Evolutionary conservation across 805 yeast genomes (phyloP).

Genomic region (Suhomyces sp.): DNA sequence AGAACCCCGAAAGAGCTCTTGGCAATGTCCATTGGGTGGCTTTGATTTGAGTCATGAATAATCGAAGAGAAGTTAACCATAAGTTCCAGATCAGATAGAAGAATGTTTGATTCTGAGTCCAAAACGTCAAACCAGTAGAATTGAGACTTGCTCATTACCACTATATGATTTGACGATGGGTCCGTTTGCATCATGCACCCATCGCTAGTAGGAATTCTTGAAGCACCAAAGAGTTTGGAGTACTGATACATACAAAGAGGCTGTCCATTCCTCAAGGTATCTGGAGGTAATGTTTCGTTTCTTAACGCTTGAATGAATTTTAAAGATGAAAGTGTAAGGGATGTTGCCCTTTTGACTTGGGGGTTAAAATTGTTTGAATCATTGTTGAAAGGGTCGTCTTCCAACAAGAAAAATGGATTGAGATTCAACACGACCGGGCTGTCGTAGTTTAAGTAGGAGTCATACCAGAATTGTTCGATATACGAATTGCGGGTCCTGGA

Average conservation of each 20-base stretch:
- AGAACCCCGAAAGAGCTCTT: constrained; percentile 82
- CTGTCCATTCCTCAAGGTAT: constrained; percentile 55
- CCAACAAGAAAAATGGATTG: constrained; percentile 85
- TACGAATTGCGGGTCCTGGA: constrained; percentile 67
- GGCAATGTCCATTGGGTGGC: constrained; percentile 57
- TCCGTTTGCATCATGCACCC: constrained; percentile 89
- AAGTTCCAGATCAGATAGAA: constrained; percentile 72
- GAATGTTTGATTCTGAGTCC: constrained; percentile 66
- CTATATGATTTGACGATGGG: constrained; percentile 69
- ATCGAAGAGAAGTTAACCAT: constrained; percentile 73
- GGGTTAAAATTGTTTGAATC: constrained; percentile 37
- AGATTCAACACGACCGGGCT: constrained; percentile 88
- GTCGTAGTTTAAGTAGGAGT: constrained; percentile 82
- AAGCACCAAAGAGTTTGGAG: constrained; percentile 79
- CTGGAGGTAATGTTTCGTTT: constrained; percentile 70
- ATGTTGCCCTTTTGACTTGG: constrained; percentile 79
- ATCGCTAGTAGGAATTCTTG: constrained; percentile 74
- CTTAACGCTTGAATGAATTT: constrained; percentile 79
- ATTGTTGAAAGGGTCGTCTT: constrained; percentile 83
- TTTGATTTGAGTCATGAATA: constrained; percentile 63
- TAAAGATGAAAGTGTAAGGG: constrained; percentile 70
- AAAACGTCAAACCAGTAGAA: constrained; percentile 94
- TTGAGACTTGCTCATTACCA: constrained; percentile 80
- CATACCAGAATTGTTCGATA: constrained; percentile 94
- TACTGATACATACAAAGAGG: constrained; percentile 91